Evolutionary conservation across 305 asterid genomes (phyloP).

Genomic region (Plantago lanceolata): DNA sequence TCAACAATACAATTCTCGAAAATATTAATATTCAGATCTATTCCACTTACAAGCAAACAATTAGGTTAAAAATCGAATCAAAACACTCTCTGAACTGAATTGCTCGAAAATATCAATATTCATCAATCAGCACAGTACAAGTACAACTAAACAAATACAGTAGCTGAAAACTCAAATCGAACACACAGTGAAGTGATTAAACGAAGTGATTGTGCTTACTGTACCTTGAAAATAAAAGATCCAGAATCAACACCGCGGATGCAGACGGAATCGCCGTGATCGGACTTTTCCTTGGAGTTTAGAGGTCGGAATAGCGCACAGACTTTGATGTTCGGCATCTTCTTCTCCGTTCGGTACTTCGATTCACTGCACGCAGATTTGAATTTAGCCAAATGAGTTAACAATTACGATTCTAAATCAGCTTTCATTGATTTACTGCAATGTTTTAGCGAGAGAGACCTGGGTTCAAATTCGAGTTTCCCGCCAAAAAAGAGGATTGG

Average conservation of each 20-base stretch:
- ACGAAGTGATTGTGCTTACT: background rate
- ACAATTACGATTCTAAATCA: background rate
- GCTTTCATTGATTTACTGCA: background rate
- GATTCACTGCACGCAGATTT: background rate
- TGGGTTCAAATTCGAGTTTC: no score
- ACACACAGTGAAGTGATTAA: background rate
- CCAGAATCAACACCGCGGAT: slow-evolving; percentile 49
- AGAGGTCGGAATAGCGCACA: slow-evolving; percentile 80
- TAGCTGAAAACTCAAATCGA: background rate
- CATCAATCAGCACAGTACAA: background rate
- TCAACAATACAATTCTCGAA: background rate
- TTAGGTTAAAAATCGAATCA: no score
- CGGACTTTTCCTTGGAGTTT: slow-evolving; percentile 59
- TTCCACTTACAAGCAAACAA: no score
- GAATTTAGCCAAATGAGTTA: background rate
- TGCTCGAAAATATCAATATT: no score
- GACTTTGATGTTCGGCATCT: slow-evolving; percentile 65
- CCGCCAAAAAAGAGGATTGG: no score
- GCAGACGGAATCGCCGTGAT: slow-evolving; percentile 53
- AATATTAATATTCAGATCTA: no score
- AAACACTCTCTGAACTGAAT: no score
- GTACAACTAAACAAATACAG: background rate
- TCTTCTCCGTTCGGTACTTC: slow-evolving; percentile 13
- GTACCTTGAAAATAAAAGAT: slow-evolving; percentile 65
- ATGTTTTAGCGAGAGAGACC: background rate